A percentile compares a stretch with the other conserved stretches of the same genome.
Conservation (phyloP, 2,329 filamentous ascomycete genomes). For the Fusarium clavum region DNA sequence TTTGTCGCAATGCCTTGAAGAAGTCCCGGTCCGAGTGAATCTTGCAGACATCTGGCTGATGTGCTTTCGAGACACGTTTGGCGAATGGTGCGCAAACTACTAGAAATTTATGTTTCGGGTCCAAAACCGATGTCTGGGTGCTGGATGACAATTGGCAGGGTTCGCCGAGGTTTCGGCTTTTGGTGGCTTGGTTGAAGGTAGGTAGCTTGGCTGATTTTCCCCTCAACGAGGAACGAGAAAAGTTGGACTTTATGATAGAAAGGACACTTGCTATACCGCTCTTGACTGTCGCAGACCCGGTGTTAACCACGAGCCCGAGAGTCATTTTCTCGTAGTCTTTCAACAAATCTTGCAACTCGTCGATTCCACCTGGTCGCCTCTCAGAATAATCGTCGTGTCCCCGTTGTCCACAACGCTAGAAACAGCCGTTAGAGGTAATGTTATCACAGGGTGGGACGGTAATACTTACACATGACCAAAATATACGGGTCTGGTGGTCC, state of each 20-base stretch:
- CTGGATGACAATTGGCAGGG: not conserved
- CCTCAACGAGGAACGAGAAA: not conserved
- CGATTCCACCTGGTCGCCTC: not conserved
- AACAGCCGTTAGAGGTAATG: too few relatives aligned
- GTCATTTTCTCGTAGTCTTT: not conserved
- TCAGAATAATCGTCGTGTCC: not conserved
- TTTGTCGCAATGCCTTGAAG: not conserved
- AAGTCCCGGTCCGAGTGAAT: conserved; percentile 17
- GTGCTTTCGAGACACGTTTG: not conserved
- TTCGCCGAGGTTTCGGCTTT: not conserved
- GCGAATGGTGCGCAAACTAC: conserved; percentile 13
- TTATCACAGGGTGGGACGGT: not conserved
- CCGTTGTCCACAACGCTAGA: not conserved
- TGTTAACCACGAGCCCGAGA: not conserved
- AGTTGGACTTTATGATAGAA: too few relatives aligned
- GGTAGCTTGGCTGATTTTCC: not conserved
- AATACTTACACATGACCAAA: conserved; percentile 8
- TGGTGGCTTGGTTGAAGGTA: not conserved
- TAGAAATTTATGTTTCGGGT: conserved; percentile 6
- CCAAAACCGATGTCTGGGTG: accelerated
- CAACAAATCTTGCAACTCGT: not conserved
- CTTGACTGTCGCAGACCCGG: not conserved
- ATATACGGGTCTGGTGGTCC: not conserved
- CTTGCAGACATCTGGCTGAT: conserved; percentile 23
- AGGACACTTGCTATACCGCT: not conserved